Evolutionary conservation across 805 yeast genomes (phyloP), one percentile per base, ranked within the genome.

Genomic region (Yamadazyma laniorum): DNA sequence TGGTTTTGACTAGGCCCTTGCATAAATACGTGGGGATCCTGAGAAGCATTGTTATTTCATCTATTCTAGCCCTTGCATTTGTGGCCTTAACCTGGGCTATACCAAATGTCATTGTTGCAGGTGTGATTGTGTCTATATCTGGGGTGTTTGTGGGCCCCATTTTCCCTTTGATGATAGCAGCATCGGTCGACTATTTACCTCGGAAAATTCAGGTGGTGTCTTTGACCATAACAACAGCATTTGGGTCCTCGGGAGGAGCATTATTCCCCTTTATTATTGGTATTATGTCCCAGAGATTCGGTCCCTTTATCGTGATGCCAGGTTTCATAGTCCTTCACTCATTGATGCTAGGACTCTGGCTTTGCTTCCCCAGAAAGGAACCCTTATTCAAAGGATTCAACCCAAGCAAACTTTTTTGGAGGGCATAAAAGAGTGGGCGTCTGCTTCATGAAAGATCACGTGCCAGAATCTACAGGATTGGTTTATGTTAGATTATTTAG

Each of bases 121-220:
- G 77, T 3, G 59, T 75, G 1, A 60, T 68, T 35, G 67, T 72
- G 14, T 63, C 80, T 4, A 37, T 74, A 1, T 65, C 74, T 15
- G 91, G 91, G 2, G 53, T 78, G 1, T 74, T 73, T 49, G 72
- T 80, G 26, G 91, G 90, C 0, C 90, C 90, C 1, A 63, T 79
- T 25, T 83, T 80, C 58, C 76, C 72, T 13, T 56, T 76, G 46
- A 65, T 74, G 75, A 56, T 75, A 29, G 61, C 75, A 1, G 49
- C 70, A 7, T 62, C 68, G 8, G 66, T 72, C 1, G 42, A 39
- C 9, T 58, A 75, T 28, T 47, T 76, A 13, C 81, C 80, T 4
- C 55, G 79, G 38, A 74, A 69, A 52, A 73, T 75, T 40, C 76
- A 73, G 51, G 70, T 72, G 33, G 66, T 74, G 26, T 63, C 77